Evolutionary conservation across 108 stramenopile genomes (phyloP), one percentile per base, ranked within the genome.

Genomic region (Licmophora abbreviata): DNA sequence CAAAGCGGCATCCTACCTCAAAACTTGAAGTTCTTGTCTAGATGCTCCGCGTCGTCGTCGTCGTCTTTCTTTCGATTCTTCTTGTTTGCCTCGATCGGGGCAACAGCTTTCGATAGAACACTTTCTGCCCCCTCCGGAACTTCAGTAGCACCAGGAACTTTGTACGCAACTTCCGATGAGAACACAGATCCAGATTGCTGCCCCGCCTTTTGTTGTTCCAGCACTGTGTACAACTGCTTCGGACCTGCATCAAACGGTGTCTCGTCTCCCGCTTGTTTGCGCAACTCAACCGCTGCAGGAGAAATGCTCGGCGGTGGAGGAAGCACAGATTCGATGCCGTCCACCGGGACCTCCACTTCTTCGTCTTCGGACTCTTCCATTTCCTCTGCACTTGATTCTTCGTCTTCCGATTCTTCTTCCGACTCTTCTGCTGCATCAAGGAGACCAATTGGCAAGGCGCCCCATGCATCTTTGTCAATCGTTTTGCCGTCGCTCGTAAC

Each of bases 11-110:
- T n/a, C n/a, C n/a, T n/a, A 11, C 34, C 12, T 40, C 78, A 94
- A 68, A 94, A 94, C 51, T 94, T 94, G 69, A 91, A 94, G 40
- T 82, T 85, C 58, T 88, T 85, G 11, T 68, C 83, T 40, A 83
- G 42, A n/a, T n/a, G n/a, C 17, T 83, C 87, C 25, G 74, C 84
- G 0, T 82, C 80, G 25, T 85, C 89, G 27, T 87, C 85, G n/a
- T 81, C 81, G 32, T 86, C 84, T 18, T 67, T 63, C n/a, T 77
- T 58, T 47, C 71, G 68, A 55, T 83, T 80, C 40, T 72, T 46
- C 54, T 69, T 68, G 14, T 36, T 37, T 34, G 44, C 53, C 25
- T 67, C 66, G 14, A 49, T 64, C 42, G 63, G 54, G 29, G 63
- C 51, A 24, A 63, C 40, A 6, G 68, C 83, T 46, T 93, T 93